Conservation (phyloP, 352 stramenopile species). For the Phytopythium delawarense region DNA sequence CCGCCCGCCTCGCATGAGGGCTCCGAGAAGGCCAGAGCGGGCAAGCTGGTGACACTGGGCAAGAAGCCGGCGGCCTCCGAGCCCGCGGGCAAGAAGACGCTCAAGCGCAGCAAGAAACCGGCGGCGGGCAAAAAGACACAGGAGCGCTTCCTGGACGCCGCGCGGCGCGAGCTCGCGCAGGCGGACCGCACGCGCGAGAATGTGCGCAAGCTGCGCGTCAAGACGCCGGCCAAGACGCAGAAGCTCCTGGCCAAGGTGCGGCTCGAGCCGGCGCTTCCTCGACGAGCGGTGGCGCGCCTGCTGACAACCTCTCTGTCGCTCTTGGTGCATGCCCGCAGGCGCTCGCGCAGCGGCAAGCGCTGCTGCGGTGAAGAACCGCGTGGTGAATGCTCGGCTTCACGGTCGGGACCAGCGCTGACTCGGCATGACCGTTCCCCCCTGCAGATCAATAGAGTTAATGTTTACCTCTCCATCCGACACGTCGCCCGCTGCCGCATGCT, state of each 20-base stretch:
- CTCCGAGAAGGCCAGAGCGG: constrained; percentile 4
- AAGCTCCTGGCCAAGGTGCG: constrained; percentile 62
- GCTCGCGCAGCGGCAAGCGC: constrained; percentile 37
- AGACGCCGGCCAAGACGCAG: constrained; percentile 50
- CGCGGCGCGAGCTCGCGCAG: constrained; percentile 43
- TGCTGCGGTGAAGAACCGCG: constrained; percentile 21
- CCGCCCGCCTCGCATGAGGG: constrained; percentile 2
- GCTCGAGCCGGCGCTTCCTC: background rate
- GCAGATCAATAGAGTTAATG: background rate
- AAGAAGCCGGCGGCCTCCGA: constrained; percentile 10
- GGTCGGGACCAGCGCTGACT: background rate
- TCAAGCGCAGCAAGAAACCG: constrained; percentile 25
- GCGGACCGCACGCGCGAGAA: constrained; percentile 57
- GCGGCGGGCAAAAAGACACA: constrained; percentile 19
- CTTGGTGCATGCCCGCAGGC: constrained; percentile 13
- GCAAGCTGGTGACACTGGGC: constrained; percentile 15
- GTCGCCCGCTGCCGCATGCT: background rate
- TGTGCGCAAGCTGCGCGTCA: constrained; percentile 57
- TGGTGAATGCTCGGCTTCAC: background rate
- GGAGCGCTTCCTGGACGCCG: constrained; percentile 51
- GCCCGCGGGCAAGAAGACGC: constrained; percentile 11
- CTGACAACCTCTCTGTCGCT: background rate
- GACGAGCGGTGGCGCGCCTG: background rate
- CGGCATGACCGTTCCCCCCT: background rate
- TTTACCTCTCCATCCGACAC: no score